Conservation (phyloP, 176 grass and related monocot species). For the Carex myosuroides region DNA sequence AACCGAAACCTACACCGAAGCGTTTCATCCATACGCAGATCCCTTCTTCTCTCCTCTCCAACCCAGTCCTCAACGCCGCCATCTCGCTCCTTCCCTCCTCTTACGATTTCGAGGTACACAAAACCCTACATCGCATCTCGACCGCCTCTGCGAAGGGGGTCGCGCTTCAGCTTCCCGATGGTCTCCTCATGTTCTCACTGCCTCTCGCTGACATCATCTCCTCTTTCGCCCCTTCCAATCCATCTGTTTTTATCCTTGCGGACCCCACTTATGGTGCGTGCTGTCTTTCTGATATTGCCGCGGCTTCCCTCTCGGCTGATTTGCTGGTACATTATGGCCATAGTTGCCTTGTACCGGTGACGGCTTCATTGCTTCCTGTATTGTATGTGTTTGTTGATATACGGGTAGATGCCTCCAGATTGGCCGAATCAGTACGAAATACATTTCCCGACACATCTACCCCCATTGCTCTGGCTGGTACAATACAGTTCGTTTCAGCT, state of each 20-base stretch:
- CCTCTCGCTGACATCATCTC: constrained; percentile 70
- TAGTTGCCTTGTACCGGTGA: constrained; percentile 90
- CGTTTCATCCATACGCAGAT: constrained; percentile 80
- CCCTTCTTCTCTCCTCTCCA: constrained; percentile 58
- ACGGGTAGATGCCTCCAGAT: constrained; percentile 50
- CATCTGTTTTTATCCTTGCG: constrained; percentile 60
- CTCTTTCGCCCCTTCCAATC: constrained; percentile 44
- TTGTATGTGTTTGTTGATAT: constrained; percentile 98
- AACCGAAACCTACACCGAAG: constrained; percentile 41
- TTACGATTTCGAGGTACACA: constrained; percentile 86
- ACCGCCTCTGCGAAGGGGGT: constrained; percentile 46
- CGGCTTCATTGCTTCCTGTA: constrained; percentile 67
- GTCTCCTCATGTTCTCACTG: constrained; percentile 90
- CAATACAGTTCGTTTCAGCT: constrained; percentile 74
- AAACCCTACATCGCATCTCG: constrained; percentile 77
- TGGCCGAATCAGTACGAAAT: constrained; percentile 43
- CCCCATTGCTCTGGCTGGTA: constrained; percentile 67
- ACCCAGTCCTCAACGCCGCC: constrained; percentile 61
- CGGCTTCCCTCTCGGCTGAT: constrained; percentile 62
- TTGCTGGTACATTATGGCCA: constrained; percentile 90
- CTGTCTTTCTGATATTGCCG: constrained; percentile 59
- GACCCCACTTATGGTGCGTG: constrained; percentile 92
- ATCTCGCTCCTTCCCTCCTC: constrained; percentile 53
- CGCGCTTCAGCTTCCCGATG: constrained; percentile 80
- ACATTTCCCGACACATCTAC: constrained; percentile 39